phyloP scores from a whole-genome alignment of 1,284 basidiomycete species.

The Wolfiporia cocos region DNA sequence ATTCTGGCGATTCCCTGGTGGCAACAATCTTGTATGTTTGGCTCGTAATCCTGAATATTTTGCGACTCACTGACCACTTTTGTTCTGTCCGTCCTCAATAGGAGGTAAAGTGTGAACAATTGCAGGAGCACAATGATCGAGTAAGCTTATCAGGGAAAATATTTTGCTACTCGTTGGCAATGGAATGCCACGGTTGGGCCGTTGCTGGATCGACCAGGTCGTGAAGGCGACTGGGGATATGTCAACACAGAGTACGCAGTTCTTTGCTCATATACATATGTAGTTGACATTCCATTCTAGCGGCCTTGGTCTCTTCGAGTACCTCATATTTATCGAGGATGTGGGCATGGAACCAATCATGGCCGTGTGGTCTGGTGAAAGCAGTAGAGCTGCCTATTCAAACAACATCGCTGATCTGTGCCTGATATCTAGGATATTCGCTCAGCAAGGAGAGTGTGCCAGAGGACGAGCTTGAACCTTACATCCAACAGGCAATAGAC shows the following conservation, averaged over 20 bases:
- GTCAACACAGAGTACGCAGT: conserved; percentile 38
- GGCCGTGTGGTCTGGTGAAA: conserved; percentile 65
- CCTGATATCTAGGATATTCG: neutral
- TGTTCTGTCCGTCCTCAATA: conserved; percentile 9
- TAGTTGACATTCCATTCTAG: conserved; percentile 26
- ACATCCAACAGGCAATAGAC: conserved; percentile 62
- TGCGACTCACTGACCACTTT: neutral
- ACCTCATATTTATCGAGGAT: conserved; percentile 61
- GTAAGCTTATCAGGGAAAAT: conserved; percentile 37
- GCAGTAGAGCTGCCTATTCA: conserved; percentile 2
- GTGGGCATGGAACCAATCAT: conserved; percentile 60
- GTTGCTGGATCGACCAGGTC: conserved; percentile 41
- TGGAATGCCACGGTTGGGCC: conserved; percentile 61
- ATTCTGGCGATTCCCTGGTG: conserved; percentile 66
- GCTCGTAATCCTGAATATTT: conserved; percentile 5
- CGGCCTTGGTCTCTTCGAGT: conserved; percentile 61
- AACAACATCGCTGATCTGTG: neutral
- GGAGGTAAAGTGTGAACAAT: conserved; percentile 29
- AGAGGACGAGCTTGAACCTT: conserved; percentile 37
- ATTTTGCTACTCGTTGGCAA: conserved; percentile 50
- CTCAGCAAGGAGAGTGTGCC: neutral
- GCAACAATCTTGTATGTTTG: conserved; percentile 43
- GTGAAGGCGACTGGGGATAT: conserved; percentile 62
- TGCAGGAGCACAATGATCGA: too few relatives aligned
- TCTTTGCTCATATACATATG: conserved; percentile 2